Evolutionary conservation across 352 stramenopile genomes (phyloP).

Genomic region (Phytophthora melonis): DNA sequence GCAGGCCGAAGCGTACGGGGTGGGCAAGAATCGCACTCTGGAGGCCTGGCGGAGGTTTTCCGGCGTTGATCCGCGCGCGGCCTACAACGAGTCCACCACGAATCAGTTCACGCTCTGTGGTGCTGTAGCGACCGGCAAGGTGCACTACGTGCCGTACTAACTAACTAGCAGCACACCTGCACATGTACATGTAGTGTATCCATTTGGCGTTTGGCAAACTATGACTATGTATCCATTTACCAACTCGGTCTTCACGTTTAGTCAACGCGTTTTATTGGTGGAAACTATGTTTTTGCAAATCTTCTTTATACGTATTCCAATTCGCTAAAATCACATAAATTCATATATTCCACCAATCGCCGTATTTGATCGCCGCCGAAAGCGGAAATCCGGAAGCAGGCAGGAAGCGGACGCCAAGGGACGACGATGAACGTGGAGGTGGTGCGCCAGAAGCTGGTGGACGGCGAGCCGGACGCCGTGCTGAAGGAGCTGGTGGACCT

Average conservation of each 20-base stretch:
- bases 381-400: conserved; percentile 28
- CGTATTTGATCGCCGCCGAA: neutral
- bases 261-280: neutral
- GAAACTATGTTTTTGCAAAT: neutral
- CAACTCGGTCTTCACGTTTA: too few species aligned
- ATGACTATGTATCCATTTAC: too few species aligned
- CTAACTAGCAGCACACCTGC: neutral
- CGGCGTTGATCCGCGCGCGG: conserved; percentile 57
- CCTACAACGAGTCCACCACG: conserved; percentile 85
- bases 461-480: conserved; percentile 74
- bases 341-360: conserved; percentile 21
- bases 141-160: conserved; percentile 74
- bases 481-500: conserved; percentile 89
- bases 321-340: conserved; percentile 19
- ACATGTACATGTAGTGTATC: too few species aligned
- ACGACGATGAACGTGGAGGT: conserved; percentile 88
- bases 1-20: conserved; percentile 51
- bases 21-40: conserved; percentile 62
- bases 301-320: neutral
- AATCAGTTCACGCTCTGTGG: conserved; percentile 86
- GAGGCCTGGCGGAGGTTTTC: conserved; percentile 74
- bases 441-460: conserved; percentile 87
- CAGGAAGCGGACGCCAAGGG: conserved; percentile 39
- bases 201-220: too few species aligned
- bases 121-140: conserved; percentile 33